Evolutionary conservation across 2,329 filamentous ascomycete species (phyloP).

Genomic region (Coleophoma crateriformis): DNA sequence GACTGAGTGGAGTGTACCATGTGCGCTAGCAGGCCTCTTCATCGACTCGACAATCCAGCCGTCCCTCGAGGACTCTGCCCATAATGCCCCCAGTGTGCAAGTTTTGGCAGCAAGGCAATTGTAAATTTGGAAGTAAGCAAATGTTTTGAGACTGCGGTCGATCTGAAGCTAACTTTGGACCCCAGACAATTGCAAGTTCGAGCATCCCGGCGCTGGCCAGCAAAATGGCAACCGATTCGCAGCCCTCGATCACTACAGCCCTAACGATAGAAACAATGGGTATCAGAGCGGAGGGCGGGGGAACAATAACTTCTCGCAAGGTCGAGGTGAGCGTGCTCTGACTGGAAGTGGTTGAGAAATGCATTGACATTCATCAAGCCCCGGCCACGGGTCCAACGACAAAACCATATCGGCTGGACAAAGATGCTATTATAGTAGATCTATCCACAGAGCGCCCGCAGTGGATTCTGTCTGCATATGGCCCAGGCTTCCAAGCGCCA

Average conservation of each 20-base stretch:
- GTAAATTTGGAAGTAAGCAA: conserved; percentile 38
- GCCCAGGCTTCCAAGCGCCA: conserved; percentile 70
- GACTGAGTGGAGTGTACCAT: too few relatives aligned
- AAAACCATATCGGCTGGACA: conserved; percentile 20
- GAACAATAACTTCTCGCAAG: conserved; percentile 3
- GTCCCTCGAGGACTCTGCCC: too few relatives aligned
- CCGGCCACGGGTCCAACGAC: conserved; percentile 2
- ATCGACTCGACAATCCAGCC: too few relatives aligned
- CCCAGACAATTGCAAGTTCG: conserved; percentile 51
- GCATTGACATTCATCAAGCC: conserved; percentile 3
- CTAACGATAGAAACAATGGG: conserved; percentile 11
- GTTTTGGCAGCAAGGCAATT: conserved; percentile 60
- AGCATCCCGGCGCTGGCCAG: conserved; percentile 42
- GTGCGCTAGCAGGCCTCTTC: too few relatives aligned
- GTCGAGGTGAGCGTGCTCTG: conserved; percentile 8
- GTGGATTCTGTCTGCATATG: conserved; percentile 87
- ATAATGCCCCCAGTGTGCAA: conserved; percentile 36
- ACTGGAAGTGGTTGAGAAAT: background rate
- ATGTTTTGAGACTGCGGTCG: background rate
- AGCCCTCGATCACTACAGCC: conserved; percentile 17
- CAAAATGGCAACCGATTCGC: conserved; percentile 28
- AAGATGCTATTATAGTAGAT: conserved; percentile 57
- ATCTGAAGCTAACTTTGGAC: background rate
- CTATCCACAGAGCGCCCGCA: conserved; percentile 65
- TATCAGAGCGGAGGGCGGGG: conserved; percentile 4